Evolutionary conservation across 495 filamentous ascomycete species (phyloP), one percentile per base, ranked within the genome.

Genomic region (Daldinia bambusicola): DNA sequence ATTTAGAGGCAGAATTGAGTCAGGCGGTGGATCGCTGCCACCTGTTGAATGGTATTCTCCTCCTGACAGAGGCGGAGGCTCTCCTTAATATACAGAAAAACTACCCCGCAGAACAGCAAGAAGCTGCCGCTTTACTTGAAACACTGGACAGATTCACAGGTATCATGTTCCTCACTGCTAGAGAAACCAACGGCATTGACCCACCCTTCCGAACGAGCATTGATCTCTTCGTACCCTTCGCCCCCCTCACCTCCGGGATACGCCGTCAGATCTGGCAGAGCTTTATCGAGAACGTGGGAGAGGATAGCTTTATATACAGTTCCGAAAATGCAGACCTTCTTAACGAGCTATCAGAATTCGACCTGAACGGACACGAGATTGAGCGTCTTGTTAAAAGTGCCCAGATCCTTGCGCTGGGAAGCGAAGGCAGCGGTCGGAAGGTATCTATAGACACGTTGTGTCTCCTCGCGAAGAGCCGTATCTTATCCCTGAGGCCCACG

Each of bases 41-140:
- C 0, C 70, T 76, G 9, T 89, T 85, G 86, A 80, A 82, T 8
- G 83, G 81, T 4, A 78, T 88, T 13, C 66, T 88, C 12, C 80
- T 89, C 0, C 77, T 92, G 1, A 89, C 91, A 60, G 89, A 91
- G 74, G 87, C 85, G 40, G 90, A 92, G 61, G 85, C 89, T 9
- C 90, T 89, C 80, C 80, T 91, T 22, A 83, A 88, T 73, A 81
- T 37, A 65, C 86, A 75, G 63, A 86, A 76, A 66, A 83, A 75
- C 16, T 62, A 77, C 40, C 81, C 86, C 80, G 45, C 79, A 85
- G 60, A 36, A 5, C 34, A 36, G 34, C 26, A 26, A 26, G 1
- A 26, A 26, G 26, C 26, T 1, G 26, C 26, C 26, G 26, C 26
- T 26, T 87, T 87, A 52, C 75, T 88, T 43, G 76, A 83, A 16